Conservation (phyloP, 148 eudicot genomes). For the Silene latifolia region DNA sequence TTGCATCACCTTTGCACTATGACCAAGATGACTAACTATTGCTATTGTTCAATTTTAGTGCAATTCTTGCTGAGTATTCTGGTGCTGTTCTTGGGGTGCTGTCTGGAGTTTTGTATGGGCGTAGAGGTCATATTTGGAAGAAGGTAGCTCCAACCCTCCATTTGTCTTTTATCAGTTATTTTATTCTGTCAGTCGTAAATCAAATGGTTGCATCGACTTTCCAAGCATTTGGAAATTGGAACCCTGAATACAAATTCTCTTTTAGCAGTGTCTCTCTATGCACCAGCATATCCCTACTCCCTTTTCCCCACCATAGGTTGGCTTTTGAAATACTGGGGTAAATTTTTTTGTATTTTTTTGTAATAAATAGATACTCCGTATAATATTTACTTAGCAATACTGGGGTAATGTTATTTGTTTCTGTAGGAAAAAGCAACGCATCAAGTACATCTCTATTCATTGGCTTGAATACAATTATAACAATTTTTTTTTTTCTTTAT, state of each 20-base stretch:
- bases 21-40: constrained; percentile 10
- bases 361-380: too few relatives aligned
- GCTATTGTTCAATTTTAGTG: constrained; percentile 43
- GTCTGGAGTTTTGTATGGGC: constrained; percentile 77
- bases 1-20: background rate
- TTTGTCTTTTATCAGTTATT: constrained; percentile 6
- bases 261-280: background rate
- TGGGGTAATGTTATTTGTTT: too few relatives aligned
- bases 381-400: too few relatives aligned
- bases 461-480: background rate
- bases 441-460: background rate
- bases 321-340: too few relatives aligned
- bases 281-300: background rate
- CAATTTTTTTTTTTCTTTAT: background rate
- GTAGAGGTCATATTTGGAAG: constrained; percentile 75
- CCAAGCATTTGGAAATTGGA: constrained; percentile 4
- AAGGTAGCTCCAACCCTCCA: constrained; percentile 48
- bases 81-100: constrained; percentile 98
- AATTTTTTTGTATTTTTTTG: too few relatives aligned
- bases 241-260: background rate
- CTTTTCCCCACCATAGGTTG: too few relatives aligned
- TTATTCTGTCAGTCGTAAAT: background rate
- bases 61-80: constrained; percentile 86
- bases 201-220: background rate
- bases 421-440: background rate